Base-by-base conservation (phyloP, 1,139 yeast species). In the Suhomyces choctaworum region DNA sequence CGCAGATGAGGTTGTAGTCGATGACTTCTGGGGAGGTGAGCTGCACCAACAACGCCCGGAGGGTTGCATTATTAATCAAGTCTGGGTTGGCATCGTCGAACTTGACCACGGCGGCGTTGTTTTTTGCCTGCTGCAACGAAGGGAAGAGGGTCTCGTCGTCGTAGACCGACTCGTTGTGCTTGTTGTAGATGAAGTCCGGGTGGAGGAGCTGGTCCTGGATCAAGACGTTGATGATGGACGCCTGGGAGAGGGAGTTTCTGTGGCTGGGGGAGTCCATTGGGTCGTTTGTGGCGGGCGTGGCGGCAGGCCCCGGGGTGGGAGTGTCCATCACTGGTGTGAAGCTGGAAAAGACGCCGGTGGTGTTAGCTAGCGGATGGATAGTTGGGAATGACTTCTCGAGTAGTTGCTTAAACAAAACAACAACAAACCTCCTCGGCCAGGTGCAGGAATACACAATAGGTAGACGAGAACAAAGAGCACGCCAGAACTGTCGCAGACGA, bases 11-110 rank as follows among this genome's bases (percentile, higher is more conserved):
- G 43, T 80, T 78, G 55, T 92, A 90, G 56, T 88, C 94, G 16
- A 89, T 76, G 6, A 82, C 73, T 27, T 78, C 78, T 7, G 95
- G 94, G 7, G 92, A 80, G 1, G 97, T 85, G 36, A 90, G 61
- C 45, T 84, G 82, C 3, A 82, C 82, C 5, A 89, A 64, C 22
- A 89, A 66, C 2, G 89, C 83, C 40, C 69, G 57, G 20, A 71
- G 42, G 7, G 73, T 57, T 36, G 67, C 76, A 46, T 59, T 70
- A 55, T 63, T 67, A 21, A 70, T 54, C 24, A 64, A 40, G 6
- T 62, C 68, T 3, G 62, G 58, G 37, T 60, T 58, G 6, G 46
- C 45, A 3, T 51, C 57, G 41, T 70, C 76, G 44, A 67, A 70
- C 36, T 61, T 62, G 26, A 64, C 73, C 20, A 66, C 46, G 7